Percentiles rank a stretch among this genome's conserved stretches.
phyloP scores from a whole-genome alignment of 345 rosid genomes.

The Ricinus communis region DNA sequence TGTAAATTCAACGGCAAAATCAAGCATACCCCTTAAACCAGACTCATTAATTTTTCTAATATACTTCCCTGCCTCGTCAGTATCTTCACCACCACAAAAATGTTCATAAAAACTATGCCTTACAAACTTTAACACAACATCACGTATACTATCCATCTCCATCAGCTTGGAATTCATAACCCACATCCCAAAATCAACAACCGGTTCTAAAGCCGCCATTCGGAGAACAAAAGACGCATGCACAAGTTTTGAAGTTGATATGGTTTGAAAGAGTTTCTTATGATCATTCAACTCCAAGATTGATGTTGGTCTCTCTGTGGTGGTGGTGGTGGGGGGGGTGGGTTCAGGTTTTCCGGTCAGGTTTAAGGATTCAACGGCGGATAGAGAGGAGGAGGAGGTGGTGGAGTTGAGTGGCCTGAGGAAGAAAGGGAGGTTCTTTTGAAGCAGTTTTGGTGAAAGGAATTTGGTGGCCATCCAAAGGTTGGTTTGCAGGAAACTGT shows the following conservation, averaged over 20 bases:
- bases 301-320: not conserved
- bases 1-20: constrained; percentile 70
- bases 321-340: not conserved
- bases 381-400: constrained; percentile 24
- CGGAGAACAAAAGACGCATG: constrained; percentile 55
- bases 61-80: constrained; percentile 41
- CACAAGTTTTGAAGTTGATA: constrained; percentile 48
- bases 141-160: constrained; percentile 42
- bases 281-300: constrained; percentile 52
- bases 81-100: constrained; percentile 76
- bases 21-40: constrained; percentile 77
- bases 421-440: constrained; percentile 29
- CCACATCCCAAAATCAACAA: constrained; percentile 75
- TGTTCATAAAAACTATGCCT: constrained; percentile 70
- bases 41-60: constrained; percentile 44
- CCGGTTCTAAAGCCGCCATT: constrained; percentile 50
- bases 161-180: constrained; percentile 69
- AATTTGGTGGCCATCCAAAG: constrained; percentile 49
- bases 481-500: not conserved
- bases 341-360: constrained; percentile 27
- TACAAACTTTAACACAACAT: constrained; percentile 33
- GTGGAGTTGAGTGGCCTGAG: constrained; percentile 20
- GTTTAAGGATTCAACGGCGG: constrained; percentile 7
- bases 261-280: constrained; percentile 47
- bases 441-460: constrained; percentile 38